phyloP scores from a whole-genome alignment of 768 basidiomycete genomes.

The Rhodotorula babjevae region DNA sequence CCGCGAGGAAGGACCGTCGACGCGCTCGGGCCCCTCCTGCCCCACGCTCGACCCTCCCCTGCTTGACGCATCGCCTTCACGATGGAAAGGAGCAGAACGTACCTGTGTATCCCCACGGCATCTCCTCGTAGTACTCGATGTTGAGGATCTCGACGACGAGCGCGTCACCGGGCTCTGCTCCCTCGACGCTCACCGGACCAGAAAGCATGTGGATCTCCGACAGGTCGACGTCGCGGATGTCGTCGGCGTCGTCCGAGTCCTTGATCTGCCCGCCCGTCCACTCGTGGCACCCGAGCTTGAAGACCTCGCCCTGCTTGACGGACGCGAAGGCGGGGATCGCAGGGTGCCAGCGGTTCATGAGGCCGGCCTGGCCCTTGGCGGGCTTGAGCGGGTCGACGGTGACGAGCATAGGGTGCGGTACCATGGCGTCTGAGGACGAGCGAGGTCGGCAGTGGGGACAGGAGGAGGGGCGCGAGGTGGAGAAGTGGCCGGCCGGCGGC shows the following conservation, averaged over 20 bases:
- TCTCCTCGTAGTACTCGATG: slow-evolving; percentile 54
- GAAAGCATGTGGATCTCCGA: slow-evolving; percentile 68
- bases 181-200: slow-evolving; percentile 69
- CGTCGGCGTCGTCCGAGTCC: slow-evolving; percentile 51
- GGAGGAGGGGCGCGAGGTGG: not conserved
- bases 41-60: too few species aligned
- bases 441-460: not conserved
- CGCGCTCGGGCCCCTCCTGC: too few species aligned
- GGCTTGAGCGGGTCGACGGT: slow-evolving; percentile 66
- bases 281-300: slow-evolving; percentile 57
- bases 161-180: slow-evolving; percentile 72
- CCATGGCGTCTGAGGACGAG: not conserved
- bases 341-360: slow-evolving; percentile 46
- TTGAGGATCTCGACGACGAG: slow-evolving; percentile 76
- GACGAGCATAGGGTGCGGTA: slow-evolving; percentile 57
- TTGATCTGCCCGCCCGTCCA: slow-evolving; percentile 65
- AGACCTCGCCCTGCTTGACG: slow-evolving; percentile 62
- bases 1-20: too few species aligned
- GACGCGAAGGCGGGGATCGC: slow-evolving; percentile 62
- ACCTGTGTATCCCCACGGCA: slow-evolving; percentile 76
- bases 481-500: not conserved
- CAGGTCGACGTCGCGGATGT: slow-evolving; percentile 63
- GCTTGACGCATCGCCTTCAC: too few species aligned
- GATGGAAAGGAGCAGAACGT: too few species aligned
- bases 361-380: slow-evolving; percentile 57